Conservation (phyloP, 768 basidiomycete genomes). For the Collybiopsis confluens region DNA sequence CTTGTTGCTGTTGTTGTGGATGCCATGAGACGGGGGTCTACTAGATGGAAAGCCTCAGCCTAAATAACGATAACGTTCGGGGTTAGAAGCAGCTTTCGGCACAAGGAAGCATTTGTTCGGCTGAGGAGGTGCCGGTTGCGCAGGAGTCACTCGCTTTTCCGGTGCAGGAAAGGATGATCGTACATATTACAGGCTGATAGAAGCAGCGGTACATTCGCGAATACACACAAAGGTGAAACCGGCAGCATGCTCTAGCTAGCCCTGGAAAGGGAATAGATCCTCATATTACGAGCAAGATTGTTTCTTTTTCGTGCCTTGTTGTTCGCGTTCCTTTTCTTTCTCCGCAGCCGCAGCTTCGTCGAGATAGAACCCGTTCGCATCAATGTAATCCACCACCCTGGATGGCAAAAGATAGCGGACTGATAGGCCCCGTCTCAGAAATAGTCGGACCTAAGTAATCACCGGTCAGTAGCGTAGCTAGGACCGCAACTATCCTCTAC, state of each 20-base stretch:
- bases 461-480: neutral
- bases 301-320: constrained; percentile 1
- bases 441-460: constrained; percentile 50
- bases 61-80: too few relatives aligned
- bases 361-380: constrained; percentile 71
- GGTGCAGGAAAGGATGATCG: too few relatives aligned
- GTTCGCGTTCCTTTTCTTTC: constrained; percentile 15
- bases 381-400: constrained; percentile 92
- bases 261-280: neutral
- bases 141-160: too few relatives aligned
- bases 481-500: constrained; percentile 27
- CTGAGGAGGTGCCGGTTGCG: too few relatives aligned
- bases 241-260: neutral
- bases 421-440: constrained; percentile 75
- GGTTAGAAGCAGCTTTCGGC: too few relatives aligned
- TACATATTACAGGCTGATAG: too few relatives aligned
- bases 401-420: constrained; percentile 89
- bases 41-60: too few relatives aligned
- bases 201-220: neutral
- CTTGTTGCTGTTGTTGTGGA: neutral
- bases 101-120: too few relatives aligned
- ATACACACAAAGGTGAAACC: neutral
- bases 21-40: too few relatives aligned
- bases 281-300: neutral
- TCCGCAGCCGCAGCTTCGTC: constrained; percentile 43